phyloP scores from a whole-genome alignment of 345 rosid species.

The Psidium friedrichsthalianum region DNA sequence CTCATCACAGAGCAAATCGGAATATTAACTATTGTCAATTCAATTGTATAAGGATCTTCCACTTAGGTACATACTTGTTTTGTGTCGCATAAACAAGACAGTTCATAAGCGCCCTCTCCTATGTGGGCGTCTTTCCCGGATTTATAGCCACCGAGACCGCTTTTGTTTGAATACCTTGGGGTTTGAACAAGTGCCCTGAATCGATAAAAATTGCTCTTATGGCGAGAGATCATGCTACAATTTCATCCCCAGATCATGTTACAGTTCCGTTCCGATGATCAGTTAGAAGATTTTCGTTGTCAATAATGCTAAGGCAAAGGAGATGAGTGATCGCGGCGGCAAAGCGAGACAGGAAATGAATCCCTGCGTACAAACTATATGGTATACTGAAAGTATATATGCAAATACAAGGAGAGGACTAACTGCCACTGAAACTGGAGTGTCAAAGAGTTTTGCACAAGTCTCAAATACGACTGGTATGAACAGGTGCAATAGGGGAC shows the following conservation, averaged over 20 bases:
- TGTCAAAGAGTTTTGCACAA: neutral
- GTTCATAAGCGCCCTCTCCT: neutral
- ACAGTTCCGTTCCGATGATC: neutral
- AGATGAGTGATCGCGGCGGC: neutral
- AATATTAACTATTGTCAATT: neutral
- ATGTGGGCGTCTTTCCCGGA: neutral
- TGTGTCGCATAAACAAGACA: neutral
- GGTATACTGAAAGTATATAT: neutral
- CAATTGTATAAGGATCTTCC: neutral
- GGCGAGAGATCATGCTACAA: neutral
- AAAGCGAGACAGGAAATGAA: neutral
- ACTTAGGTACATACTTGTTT: neutral
- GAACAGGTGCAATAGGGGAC: neutral
- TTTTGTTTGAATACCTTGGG: neutral
- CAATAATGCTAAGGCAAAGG: neutral
- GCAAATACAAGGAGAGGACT: neutral
- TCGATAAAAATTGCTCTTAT: neutral
- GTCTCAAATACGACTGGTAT: neutral
- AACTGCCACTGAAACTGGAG: neutral
- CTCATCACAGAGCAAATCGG: neutral
- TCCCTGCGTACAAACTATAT: neutral
- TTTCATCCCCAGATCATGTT: neutral
- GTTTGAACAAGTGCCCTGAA: neutral
- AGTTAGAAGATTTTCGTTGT: neutral
- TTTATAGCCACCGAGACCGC: neutral